A percentile compares a stretch with the other conserved stretches of the same genome.
phyloP scores from a whole-genome alignment of 2,329 filamentous ascomycete genomes.

The Neofusicoccum sp. region DNA sequence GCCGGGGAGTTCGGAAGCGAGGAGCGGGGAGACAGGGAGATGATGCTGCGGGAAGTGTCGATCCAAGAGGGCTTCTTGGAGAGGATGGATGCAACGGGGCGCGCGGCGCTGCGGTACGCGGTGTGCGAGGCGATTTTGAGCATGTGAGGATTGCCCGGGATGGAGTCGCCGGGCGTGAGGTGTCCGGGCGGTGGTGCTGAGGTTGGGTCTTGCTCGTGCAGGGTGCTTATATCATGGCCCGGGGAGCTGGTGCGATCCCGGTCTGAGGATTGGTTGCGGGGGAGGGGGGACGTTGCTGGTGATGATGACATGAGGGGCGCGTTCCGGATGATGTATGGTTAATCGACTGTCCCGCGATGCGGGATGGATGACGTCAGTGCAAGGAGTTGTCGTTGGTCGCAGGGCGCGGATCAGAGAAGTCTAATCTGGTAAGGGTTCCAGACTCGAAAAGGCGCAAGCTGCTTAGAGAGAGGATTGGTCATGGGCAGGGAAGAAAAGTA shows the following conservation, averaged over 20 bases:
- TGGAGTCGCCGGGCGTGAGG: background rate
- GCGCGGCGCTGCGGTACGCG: constrained; percentile 25
- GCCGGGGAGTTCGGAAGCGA: background rate
- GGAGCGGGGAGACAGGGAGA: background rate
- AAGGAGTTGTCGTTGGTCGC: background rate
- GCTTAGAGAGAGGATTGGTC: background rate
- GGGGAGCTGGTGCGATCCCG: background rate
- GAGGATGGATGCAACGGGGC: constrained; percentile 17
- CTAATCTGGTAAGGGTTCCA: background rate
- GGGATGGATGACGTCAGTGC: constrained; percentile 12
- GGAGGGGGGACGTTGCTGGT: background rate
- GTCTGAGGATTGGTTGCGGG: background rate
- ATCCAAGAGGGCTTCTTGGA: constrained; percentile 11
- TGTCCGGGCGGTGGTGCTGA: background rate
- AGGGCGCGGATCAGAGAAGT: background rate
- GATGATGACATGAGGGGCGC: background rate
- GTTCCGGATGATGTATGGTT: background rate
- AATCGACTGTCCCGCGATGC: background rate
- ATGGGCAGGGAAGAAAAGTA: background rate
- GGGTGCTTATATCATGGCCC: background rate
- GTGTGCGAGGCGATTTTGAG: constrained; percentile 30
- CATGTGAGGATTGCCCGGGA: constrained; percentile 26
- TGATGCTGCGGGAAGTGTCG: constrained; percentile 18
- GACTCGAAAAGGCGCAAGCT: background rate
- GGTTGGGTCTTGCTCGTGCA: background rate